phyloP scores from a whole-genome alignment of 129 eudicot genomes.

The Chrysanthemum makinoi region DNA sequence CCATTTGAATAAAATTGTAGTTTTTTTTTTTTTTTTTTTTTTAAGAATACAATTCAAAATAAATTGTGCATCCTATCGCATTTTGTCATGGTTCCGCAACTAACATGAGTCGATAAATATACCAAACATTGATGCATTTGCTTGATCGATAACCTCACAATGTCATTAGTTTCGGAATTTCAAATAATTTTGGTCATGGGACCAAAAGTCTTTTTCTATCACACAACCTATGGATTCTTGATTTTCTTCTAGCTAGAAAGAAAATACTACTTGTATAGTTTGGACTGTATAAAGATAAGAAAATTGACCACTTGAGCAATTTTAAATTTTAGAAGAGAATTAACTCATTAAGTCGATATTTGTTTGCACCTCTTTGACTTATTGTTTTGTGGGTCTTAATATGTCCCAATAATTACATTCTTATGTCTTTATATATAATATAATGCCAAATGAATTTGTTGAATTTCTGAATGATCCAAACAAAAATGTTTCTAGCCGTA shows the following conservation, averaged over 20 bases:
- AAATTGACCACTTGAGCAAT: slow-evolving; percentile 17
- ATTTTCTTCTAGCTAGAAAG: slow-evolving; percentile 24
- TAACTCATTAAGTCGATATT: slow-evolving; percentile 1
- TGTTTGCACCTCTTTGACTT: slow-evolving; percentile 25
- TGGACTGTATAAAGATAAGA: slow-evolving; percentile 25
- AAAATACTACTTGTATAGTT: background rate
- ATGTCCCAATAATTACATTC: background rate
- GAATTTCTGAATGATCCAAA: background rate
- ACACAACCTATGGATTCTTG: slow-evolving; percentile 10
- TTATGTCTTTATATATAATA: background rate
- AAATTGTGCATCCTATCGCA: too few species aligned
- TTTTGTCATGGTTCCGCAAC: too few species aligned
- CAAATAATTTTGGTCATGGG: background rate
- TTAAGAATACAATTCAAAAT: too few species aligned
- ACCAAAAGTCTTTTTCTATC: background rate
- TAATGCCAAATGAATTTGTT: background rate
- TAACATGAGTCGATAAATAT: too few species aligned
- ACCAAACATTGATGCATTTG: background rate
- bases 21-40: too few species aligned
- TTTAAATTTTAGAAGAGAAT: slow-evolving; percentile 26
- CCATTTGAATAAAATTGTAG: too few species aligned
- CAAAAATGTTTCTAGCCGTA: background rate
- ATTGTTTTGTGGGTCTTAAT: slow-evolving; percentile 1
- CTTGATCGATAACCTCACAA: background rate
- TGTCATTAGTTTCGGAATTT: slow-evolving; percentile 17